phyloP scores from a whole-genome alignment of 192 early-diverging fungal genomes.

The Dissophora ornata region DNA sequence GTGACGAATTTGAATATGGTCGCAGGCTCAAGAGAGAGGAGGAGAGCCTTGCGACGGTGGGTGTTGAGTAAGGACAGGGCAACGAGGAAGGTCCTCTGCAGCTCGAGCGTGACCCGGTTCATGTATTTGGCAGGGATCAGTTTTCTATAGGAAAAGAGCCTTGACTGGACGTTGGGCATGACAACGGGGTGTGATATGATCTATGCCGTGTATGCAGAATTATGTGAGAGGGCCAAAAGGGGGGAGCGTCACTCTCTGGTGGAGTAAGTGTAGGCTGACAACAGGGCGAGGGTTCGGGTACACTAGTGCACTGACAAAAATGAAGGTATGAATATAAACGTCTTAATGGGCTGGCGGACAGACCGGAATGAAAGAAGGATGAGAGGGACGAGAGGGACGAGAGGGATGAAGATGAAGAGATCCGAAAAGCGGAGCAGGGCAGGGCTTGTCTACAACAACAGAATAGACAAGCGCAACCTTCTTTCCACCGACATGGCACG shows the following conservation, averaged over 20 bases:
- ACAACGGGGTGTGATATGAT: too few species aligned
- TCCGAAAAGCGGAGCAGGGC: too few species aligned
- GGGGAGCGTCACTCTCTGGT: too few species aligned
- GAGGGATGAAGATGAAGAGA: neutral
- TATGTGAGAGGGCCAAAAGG: neutral
- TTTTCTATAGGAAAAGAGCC: constrained; percentile 15
- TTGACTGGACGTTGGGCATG: constrained; percentile 46
- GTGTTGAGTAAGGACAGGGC: constrained; percentile 41
- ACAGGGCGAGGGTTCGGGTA: too few species aligned
- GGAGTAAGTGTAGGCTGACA: too few species aligned
- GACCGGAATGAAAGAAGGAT: too few species aligned
- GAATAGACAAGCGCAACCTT: too few species aligned
- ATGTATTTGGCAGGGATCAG: constrained; percentile 36
- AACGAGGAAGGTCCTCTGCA: constrained; percentile 36
- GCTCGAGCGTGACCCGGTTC: constrained; percentile 25
- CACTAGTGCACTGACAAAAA: too few species aligned
- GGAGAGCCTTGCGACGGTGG: constrained; percentile 47
- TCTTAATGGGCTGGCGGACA: too few species aligned
- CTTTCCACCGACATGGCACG: too few species aligned
- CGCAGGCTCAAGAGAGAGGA: constrained; percentile 43
- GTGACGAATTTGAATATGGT: constrained; percentile 52
- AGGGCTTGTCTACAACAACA: too few species aligned
- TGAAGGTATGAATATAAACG: too few species aligned
- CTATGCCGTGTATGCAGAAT: neutral
- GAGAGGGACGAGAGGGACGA: neutral